Evolutionary conservation across 495 filamentous ascomycete species (phyloP).

Genomic region (Penicillium bialowiezense): DNA sequence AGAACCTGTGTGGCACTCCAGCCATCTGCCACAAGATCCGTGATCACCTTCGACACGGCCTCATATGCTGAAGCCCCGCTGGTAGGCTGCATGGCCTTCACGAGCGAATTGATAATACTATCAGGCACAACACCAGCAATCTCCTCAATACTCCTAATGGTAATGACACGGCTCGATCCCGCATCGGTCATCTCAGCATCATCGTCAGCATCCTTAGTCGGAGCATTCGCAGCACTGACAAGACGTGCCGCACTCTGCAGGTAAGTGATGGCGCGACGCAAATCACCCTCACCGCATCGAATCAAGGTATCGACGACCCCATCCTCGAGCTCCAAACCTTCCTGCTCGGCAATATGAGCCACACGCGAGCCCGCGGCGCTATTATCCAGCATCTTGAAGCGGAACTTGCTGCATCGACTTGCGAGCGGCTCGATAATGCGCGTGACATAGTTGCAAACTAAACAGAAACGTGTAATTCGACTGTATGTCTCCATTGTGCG

Average conservation of each 20-base stretch:
- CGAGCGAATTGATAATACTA: conserved; percentile 62
- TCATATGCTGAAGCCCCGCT: conserved; percentile 64
- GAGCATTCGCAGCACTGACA: conserved; percentile 53
- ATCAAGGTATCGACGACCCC: conserved; percentile 83
- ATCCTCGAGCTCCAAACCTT: conserved; percentile 69
- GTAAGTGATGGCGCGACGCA: conserved; percentile 94
- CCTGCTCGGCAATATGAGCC: conserved; percentile 73
- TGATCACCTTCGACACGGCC: conserved; percentile 71
- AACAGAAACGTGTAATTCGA: conserved; percentile 93
- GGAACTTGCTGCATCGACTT: conserved; percentile 88
- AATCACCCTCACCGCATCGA: conserved; percentile 84
- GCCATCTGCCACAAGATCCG: conserved; percentile 91
- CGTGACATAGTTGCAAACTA: conserved; percentile 98
- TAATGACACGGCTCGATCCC: conserved; percentile 47
- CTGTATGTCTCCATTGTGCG: conserved; percentile 98
- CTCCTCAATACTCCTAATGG: conserved; percentile 79
- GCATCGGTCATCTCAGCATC: conserved; percentile 50
- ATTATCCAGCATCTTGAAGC: conserved; percentile 93
- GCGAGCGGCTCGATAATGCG: conserved; percentile 96
- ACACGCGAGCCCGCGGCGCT: conserved; percentile 71
- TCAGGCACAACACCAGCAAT: conserved; percentile 94
- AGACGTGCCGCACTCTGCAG: conserved; percentile 86
- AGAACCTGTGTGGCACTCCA: conserved; percentile 96
- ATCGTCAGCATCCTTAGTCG: conserved; percentile 48
- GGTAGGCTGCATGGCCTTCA: conserved; percentile 75